Conservation (phyloP, 305 asterid species). For the Vinca major region DNA sequence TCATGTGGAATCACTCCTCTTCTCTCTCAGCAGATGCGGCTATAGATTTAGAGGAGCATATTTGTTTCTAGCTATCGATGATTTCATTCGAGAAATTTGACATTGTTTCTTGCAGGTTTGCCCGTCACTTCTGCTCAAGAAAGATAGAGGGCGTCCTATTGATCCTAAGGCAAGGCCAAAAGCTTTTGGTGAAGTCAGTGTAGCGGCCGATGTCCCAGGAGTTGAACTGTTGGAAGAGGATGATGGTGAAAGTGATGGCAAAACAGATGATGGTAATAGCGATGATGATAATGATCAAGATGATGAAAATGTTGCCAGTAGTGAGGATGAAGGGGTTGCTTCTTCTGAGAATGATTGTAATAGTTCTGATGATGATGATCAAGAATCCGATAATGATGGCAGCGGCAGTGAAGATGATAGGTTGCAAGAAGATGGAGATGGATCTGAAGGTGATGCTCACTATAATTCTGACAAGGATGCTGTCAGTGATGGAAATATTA, state of each 20-base stretch:
- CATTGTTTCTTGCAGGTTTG: constrained; percentile 49
- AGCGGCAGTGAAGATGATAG: constrained; percentile 24
- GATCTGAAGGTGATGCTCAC: constrained; percentile 30
- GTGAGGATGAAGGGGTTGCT: constrained; percentile 26
- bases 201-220: constrained; percentile 62
- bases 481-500: constrained; percentile 24
- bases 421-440: constrained; percentile 32
- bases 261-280: constrained; percentile 25
- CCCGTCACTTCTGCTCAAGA: constrained; percentile 76
- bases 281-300: constrained; percentile 27
- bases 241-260: constrained; percentile 32
- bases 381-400: constrained; percentile 24
- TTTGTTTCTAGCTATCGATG: background rate
- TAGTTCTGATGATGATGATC: constrained; percentile 26
- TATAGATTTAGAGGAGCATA: background rate
- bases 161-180: constrained; percentile 71
- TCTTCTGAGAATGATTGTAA: constrained; percentile 30
- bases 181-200: constrained; percentile 80
- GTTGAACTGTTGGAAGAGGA: constrained; percentile 61
- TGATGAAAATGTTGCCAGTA: constrained; percentile 24
- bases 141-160: constrained; percentile 84
- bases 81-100: constrained; percentile 13
- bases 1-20: background rate
- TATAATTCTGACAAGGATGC: constrained; percentile 32
- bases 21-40: background rate